Conservation (phyloP, 2,329 filamentous ascomycete genomes). For the Aspergillus fijiensis region DNA sequence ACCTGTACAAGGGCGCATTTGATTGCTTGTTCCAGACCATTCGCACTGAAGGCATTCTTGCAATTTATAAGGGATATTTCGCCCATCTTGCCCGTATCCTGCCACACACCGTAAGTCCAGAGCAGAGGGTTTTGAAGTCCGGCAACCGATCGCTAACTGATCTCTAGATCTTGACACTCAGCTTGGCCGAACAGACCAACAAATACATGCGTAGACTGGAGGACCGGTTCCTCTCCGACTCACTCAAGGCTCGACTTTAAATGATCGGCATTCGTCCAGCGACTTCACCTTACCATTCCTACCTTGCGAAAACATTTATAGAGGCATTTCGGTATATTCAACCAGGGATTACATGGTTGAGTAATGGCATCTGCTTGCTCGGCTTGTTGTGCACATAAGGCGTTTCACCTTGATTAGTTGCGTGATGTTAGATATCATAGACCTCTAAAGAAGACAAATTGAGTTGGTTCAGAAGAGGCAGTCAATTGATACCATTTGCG, state of each 20-base stretch:
- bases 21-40: slow-evolving; percentile 92
- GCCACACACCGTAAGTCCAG: slow-evolving; percentile 71
- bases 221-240: slow-evolving; percentile 52
- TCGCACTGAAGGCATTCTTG: slow-evolving; percentile 83
- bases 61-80: slow-evolving; percentile 97
- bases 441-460: slow-evolving; percentile 17
- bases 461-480: slow-evolving; percentile 6
- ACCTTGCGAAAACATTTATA: neutral
- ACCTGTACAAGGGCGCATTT: slow-evolving; percentile 89
- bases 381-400: slow-evolving; percentile 19
- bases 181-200: slow-evolving; percentile 93
- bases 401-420: slow-evolving; percentile 18
- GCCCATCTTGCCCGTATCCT: slow-evolving; percentile 92
- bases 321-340: slow-evolving; percentile 3
- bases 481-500: too few relatives aligned
- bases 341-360: neutral
- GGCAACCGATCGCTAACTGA: slow-evolving; percentile 22
- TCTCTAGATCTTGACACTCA: slow-evolving; percentile 75
- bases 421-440: slow-evolving; percentile 9
- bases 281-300: neutral
- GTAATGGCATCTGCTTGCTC: slow-evolving; percentile 1
- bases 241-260: slow-evolving; percentile 50
- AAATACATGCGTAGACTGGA: slow-evolving; percentile 84
- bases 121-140: neutral
- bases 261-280: neutral